These are phyloP conservation scores for Viridothelium virens DNA, from an alignment of 495 filamentous ascomycete species.

Conservation along the genomic window DNA sequence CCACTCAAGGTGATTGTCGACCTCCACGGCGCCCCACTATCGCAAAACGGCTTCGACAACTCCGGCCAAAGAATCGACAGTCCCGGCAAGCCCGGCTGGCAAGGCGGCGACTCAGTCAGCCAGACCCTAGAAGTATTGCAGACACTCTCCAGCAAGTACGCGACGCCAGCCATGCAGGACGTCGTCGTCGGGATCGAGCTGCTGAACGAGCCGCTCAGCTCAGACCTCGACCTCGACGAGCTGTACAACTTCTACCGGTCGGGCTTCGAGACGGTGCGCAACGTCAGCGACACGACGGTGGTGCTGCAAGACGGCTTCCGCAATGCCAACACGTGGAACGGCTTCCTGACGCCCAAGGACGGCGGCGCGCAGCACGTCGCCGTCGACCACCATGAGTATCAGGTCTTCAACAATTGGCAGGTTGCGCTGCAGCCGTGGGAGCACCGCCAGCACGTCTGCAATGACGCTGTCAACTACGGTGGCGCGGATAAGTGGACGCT, in stretches of 20 bases:
- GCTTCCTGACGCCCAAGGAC: constrained; percentile 37
- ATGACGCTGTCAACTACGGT: constrained; percentile 32
- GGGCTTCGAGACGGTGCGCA: constrained; percentile 49
- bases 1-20: constrained; percentile 43
- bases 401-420: constrained; percentile 38
- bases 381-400: constrained; percentile 46
- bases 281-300: constrained; percentile 44
- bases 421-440: constrained; percentile 34
- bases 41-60: constrained; percentile 40
- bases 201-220: constrained; percentile 58
- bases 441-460: constrained; percentile 41
- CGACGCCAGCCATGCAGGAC: constrained; percentile 44
- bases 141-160: constrained; percentile 54
- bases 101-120: constrained; percentile 47
- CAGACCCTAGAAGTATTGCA: constrained; percentile 52
- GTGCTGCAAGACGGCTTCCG: constrained; percentile 64
- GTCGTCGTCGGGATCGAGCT: constrained; percentile 65
- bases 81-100: constrained; percentile 42
- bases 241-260: constrained; percentile 60
- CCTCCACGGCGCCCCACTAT: constrained; percentile 41
- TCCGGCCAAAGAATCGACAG: constrained; percentile 27
- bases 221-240: constrained; percentile 42
- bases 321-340: constrained; percentile 36
- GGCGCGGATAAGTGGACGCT: constrained; percentile 42
- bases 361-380: constrained; percentile 36